phyloP scores from a whole-genome alignment of 2,329 filamentous ascomycete genomes.

The Sclerotinia spermophila region DNA sequence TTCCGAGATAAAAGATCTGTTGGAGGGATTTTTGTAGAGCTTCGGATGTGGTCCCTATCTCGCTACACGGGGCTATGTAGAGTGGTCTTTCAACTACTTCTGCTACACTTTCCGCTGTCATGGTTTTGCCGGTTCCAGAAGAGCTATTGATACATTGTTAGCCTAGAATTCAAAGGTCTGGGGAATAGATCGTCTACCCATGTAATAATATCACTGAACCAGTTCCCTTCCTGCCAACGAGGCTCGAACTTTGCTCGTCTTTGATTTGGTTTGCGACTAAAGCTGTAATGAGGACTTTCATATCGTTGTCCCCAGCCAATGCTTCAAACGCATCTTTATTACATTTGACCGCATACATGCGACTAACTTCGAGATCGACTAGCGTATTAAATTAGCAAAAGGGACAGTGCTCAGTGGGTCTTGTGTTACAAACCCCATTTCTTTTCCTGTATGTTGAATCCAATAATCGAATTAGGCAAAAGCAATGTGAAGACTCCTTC shows the following conservation, averaged over 20 bases:
- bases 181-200: neutral
- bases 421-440: conserved; percentile 13
- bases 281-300: conserved; percentile 12
- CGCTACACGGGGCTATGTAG: conserved; percentile 8
- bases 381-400: neutral
- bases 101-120: conserved; percentile 16
- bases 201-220: conserved; percentile 15
- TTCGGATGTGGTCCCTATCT: conserved; percentile 10
- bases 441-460: conserved; percentile 17
- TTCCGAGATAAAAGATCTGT: conserved; percentile 13
- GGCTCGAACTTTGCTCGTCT: conserved; percentile 1
- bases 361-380: conserved; percentile 17
- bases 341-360: conserved; percentile 18
- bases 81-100: conserved; percentile 13
- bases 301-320: conserved; percentile 6
- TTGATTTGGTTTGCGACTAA: conserved; percentile 17
- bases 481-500: conserved; percentile 17
- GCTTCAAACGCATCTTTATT: conserved; percentile 16
- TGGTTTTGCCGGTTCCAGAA: conserved; percentile 16
- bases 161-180: neutral
- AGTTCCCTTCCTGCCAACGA: neutral
- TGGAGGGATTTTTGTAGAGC: neutral
- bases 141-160: neutral
- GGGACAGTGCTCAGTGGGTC: too few species aligned
- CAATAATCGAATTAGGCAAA: conserved; percentile 6